Conservation (phyloP, 768 basidiomycete species). For the Grammothele lineata region DNA sequence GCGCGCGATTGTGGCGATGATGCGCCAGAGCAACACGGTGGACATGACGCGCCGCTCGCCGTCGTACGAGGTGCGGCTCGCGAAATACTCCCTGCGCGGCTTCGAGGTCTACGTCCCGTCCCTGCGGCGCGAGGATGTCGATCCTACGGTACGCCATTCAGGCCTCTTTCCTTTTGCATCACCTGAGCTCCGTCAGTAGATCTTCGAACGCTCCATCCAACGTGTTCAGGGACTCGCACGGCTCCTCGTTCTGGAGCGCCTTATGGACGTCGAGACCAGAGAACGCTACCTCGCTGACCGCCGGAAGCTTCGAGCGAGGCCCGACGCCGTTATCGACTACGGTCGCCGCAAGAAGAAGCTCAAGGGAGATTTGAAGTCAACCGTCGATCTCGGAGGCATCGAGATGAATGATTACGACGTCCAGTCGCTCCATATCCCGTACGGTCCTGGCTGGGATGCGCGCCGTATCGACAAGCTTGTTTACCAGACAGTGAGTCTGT, state of each 20-base stretch:
- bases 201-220: constrained; percentile 54
- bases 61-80: constrained; percentile 58
- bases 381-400: constrained; percentile 36
- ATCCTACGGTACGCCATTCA: constrained; percentile 46
- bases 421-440: constrained; percentile 51
- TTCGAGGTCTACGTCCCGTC: constrained; percentile 57
- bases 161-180: too few species aligned
- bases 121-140: constrained; percentile 45
- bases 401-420: constrained; percentile 59
- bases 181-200: constrained; percentile 35
- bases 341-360: constrained; percentile 35
- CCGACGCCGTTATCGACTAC: constrained; percentile 27
- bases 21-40: constrained; percentile 63
- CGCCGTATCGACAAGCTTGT: constrained; percentile 52
- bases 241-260: constrained; percentile 57
- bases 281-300: constrained; percentile 44
- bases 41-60: constrained; percentile 62
- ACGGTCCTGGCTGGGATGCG: constrained; percentile 58
- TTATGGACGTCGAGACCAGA: constrained; percentile 41
- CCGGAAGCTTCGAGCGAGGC: constrained; percentile 47
- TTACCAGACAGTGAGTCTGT: constrained; percentile 45
- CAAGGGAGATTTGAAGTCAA: constrained; percentile 54
- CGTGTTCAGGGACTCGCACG: constrained; percentile 58
- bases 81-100: constrained; percentile 51
- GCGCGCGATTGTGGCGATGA: constrained; percentile 54